Base-by-base conservation (phyloP, 805 yeast species). In the Kodamaea restingae region DNA sequence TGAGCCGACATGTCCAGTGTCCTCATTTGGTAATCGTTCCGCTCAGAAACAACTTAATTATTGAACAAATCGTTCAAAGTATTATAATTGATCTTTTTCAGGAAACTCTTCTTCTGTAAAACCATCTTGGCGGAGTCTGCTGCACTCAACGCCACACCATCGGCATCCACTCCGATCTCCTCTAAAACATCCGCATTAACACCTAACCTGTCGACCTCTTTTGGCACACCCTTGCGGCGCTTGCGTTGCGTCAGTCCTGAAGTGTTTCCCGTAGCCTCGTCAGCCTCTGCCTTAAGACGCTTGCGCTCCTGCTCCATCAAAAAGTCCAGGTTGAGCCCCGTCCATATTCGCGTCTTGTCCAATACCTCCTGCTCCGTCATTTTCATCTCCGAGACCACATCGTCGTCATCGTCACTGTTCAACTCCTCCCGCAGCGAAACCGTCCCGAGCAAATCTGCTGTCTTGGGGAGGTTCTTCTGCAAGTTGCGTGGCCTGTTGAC, bases 81-180 rank as follows among this genome's bases (percentile, higher is more conserved):
- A 35, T 75, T 80, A 59, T 93, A 93, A 60, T 93, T 93, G 60
- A 93, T 84, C 69, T 93, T 93, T 63, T 82, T 84, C 18, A 96
- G 86, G 48, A 83, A 80, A 5, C 84, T 71, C 53, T 86, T 81
- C 60, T 81, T 84, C 47, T 78, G 76, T 28, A 91, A 57, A 84
- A 88, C 80, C 40, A 71, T 78, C 54, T 77, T 83, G 2, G 93
- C 93, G 54, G 84, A 81, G 38, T 84, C 95, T 1, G 84, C 87
- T 0, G 96, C 86, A 2, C 85, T 67, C 22, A 72, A 57, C 6
- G 67, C 58, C 32, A 66, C 74, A 4, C 66, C 63, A 7, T 61
- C 44, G 17, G 50, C 48, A 15, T 66, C 71, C 22, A 70, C 57
- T 15, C 66, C 74, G 36, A 71, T 70, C 33, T 71, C 46, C 10